phyloP scores from a whole-genome alignment of 2,329 filamentous ascomycete species.

The Pseudogymnoascus sp. region DNA sequence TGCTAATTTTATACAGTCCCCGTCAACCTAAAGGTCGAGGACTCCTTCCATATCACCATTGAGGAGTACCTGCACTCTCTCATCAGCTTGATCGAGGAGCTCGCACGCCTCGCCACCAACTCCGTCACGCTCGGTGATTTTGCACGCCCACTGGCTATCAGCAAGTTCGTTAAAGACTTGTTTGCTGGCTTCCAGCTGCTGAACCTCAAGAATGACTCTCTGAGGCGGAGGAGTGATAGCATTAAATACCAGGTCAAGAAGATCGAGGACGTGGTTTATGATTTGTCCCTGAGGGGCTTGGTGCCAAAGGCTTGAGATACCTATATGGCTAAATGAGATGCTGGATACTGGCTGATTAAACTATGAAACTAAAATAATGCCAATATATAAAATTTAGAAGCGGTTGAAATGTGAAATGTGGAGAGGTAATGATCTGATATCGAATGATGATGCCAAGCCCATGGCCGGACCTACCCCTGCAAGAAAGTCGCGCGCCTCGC shows the following conservation, averaged over 20 bases:
- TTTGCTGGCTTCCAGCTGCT: slow-evolving; percentile 95
- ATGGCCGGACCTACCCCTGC: background rate
- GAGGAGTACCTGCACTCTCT: slow-evolving; percentile 93
- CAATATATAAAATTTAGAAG: background rate
- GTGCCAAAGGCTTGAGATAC: slow-evolving; percentile 39
- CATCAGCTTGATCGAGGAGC: slow-evolving; percentile 80
- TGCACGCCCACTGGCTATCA: slow-evolving; percentile 75
- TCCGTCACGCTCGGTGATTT: slow-evolving; percentile 89
- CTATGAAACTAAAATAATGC: background rate
- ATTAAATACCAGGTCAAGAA: slow-evolving; percentile 98
- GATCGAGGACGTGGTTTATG: slow-evolving; percentile 96
- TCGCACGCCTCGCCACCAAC: slow-evolving; percentile 86
- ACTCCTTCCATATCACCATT: slow-evolving; percentile 90
- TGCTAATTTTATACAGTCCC: slow-evolving; percentile 51
- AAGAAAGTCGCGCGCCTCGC: slow-evolving; percentile 1
- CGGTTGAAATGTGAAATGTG: background rate
- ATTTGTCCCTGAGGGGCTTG: slow-evolving; percentile 78
- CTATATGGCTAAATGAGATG: background rate
- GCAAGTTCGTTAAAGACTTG: slow-evolving; percentile 86
- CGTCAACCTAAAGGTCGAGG: slow-evolving; percentile 80
- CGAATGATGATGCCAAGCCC: slow-evolving; percentile 5
- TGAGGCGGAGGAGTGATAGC: slow-evolving; percentile 80
- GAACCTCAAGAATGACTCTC: slow-evolving; percentile 90
- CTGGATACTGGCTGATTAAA: background rate
- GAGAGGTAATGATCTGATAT: background rate